Evolutionary conservation across 257 asterid genomes (phyloP).

Genomic region (Penstemon eatonii): DNA sequence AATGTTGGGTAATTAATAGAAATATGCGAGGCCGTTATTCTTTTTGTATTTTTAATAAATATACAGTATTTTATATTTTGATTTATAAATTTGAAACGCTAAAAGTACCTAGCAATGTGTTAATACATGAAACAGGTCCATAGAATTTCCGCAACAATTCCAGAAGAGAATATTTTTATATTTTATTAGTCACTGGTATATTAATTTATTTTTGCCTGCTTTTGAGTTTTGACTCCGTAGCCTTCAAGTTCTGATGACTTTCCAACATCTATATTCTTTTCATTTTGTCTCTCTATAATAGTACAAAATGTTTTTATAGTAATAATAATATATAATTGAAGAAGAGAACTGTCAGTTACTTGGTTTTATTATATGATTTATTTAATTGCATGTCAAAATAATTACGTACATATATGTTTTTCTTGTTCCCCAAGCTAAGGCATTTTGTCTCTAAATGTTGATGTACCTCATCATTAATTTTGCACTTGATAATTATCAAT

Average conservation of each 20-base stretch:
- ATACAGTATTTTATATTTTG: no score
- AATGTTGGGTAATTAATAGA: no score
- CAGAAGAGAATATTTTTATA: no score
- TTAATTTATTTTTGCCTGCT: neutral
- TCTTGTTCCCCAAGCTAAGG: slow-evolving; percentile 18
- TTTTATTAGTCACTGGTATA: no score
- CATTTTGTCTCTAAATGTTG: neutral
- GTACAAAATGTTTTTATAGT: neutral
- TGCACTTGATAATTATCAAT: neutral
- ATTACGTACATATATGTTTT: neutral
- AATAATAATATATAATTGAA: neutral
- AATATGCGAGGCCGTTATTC: no score
- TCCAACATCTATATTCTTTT: neutral
- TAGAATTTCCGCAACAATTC: no score
- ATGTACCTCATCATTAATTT: neutral
- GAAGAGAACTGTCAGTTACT: neutral
- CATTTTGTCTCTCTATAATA: neutral
- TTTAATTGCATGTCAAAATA: slow-evolving; percentile 25
- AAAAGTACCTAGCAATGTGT: no score
- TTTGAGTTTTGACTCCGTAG: neutral
- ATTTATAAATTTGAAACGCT: no score
- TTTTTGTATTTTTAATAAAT: no score
- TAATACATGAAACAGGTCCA: no score
- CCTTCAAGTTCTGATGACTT: neutral
- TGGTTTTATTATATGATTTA: neutral